Evolutionary conservation across 106 monocot genomes (phyloP), one percentile per base, ranked within the genome.

Genomic region (Dactylorhiza incarnata): DNA sequence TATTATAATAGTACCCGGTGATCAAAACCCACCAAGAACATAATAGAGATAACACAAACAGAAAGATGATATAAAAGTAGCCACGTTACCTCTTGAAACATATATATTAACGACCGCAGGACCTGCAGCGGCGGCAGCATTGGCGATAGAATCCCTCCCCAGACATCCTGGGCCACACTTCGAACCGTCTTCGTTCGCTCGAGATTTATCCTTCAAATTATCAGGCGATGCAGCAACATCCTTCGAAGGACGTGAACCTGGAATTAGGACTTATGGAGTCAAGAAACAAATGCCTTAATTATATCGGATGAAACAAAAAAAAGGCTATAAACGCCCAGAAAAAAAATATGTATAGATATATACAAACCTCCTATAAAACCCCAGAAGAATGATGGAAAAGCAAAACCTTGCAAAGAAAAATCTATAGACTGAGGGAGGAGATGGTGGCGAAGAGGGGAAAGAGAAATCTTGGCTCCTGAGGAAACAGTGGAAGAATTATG

Each of bases 21-120:
- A 71, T 66, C 13, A 50, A 51, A 68, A 52, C 44, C 5, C 19
- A 20, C 8, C 29, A 2, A 73, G 44, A 9, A 46, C 69, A 69
- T n/a, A 3, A 19, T 12, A 69, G 69, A 68, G 11, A n/a, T 46
- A 45, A 16, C 17, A 45, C 45, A 45, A 69, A 16, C 24, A 6
- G 15, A 69, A 69, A 45, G 11, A 0, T n/a, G 19, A 65, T 26
- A 26, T 12, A 69, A 69, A 16, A 25, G 55, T 29, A 6, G 62
- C 19, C 4, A 25, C 10, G 65, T 83, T 65, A 95, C 95, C 84
- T 71, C 83, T 81, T 12, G 76, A 48, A 45, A 83, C 78, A 4
- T 86, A 86, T 22, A 95, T 88, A 52, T 95, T 95, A 17, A 95
- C 95, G 19, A 95, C 92, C 3, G 90, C 86, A n/a, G 92, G 92